Evolutionary conservation across 176 grass and related monocot species (phyloP).

Genomic region (Metroxylon sagu): DNA sequence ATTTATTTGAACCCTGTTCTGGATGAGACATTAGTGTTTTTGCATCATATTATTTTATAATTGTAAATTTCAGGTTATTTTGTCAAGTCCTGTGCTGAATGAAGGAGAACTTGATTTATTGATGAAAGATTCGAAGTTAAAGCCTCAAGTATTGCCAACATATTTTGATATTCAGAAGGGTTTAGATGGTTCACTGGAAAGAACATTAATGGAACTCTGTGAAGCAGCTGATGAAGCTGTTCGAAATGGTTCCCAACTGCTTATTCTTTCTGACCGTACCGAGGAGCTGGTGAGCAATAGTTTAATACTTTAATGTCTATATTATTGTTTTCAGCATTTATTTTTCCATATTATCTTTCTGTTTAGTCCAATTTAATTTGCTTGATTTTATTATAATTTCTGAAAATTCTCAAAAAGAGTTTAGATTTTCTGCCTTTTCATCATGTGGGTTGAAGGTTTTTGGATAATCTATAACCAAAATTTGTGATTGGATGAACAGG

Average conservation of each 20-base stretch:
- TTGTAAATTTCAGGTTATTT: constrained; percentile 61
- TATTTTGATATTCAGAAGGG: constrained; percentile 91
- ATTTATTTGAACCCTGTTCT: not conserved
- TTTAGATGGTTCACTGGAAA: constrained; percentile 87
- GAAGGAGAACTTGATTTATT: constrained; percentile 89
- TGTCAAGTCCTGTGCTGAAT: constrained; percentile 89
- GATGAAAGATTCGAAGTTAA: constrained; percentile 67
- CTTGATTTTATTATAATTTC: too few relatives aligned
- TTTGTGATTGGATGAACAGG: too few relatives aligned
- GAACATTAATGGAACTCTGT: constrained; percentile 57
- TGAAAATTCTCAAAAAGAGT: too few relatives aligned
- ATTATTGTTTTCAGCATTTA: too few relatives aligned
- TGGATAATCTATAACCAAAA: too few relatives aligned
- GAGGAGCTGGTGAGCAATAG: constrained; percentile 64
- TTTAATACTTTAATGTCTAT: not conserved
- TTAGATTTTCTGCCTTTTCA: too few relatives aligned
- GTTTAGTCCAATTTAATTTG: too few relatives aligned
- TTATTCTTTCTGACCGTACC: constrained; percentile 91
- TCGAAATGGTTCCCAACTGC: constrained; percentile 83
- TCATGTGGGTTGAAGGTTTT: too few relatives aligned
- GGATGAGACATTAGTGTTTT: not conserved
- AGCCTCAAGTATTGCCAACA: constrained; percentile 69
- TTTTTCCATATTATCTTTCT: too few relatives aligned
- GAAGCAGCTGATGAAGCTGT: constrained; percentile 96
- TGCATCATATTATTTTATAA: not conserved